Evolutionary conservation across 2,329 filamentous ascomycete species (phyloP), one percentile per base, ranked within the genome.

Genomic region (Fusarium buharicum): DNA sequence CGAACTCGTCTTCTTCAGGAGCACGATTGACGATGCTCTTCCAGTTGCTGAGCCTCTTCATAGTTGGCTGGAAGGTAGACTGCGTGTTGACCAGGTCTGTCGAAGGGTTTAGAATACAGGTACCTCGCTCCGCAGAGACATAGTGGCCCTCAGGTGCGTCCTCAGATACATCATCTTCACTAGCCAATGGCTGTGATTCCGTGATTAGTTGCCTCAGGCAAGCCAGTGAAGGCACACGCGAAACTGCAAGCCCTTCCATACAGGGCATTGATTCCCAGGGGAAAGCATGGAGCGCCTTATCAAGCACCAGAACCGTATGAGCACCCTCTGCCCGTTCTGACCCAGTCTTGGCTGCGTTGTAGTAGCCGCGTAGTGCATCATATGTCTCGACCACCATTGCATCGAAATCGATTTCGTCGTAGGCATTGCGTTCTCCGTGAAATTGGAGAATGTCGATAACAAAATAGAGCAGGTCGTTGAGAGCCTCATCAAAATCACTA

Each of bases 361-460:
- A 89, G 72, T 97, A 97, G 1, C 86, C 84, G 45, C 88, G 86
- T 22, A 99, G 79, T 3, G 93, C 92, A 76, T 97, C 94, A 34
- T 92, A 84, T 0, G 91, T 92, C 68, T 97, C 93, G 34, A 98
- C 84, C 6, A 93, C 87, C 86, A 99, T 96, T 66, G 84, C 79
- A 64, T 99, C 95, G 72, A 98, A 96, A 75, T 98, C 94, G 62
- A 99, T 91, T 77, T 99, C 95, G 69, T 99, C 95, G 76, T 97
- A 97, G 0, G 96, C 95, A 72, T 98, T 99, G 43, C 88, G 86
- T 77, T 99, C 96, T 14, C 95, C 95, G 68, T 97, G 92, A 75
- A 99, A 98, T 73, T 98, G 95, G 3, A 99, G 82, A 47, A 98
- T 93, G 70, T 99, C 95, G 6, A 99, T 89, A 1, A 98, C 91